Conservation (phyloP, 169 alveolate species). For the Eimeria falciformis region DNA sequence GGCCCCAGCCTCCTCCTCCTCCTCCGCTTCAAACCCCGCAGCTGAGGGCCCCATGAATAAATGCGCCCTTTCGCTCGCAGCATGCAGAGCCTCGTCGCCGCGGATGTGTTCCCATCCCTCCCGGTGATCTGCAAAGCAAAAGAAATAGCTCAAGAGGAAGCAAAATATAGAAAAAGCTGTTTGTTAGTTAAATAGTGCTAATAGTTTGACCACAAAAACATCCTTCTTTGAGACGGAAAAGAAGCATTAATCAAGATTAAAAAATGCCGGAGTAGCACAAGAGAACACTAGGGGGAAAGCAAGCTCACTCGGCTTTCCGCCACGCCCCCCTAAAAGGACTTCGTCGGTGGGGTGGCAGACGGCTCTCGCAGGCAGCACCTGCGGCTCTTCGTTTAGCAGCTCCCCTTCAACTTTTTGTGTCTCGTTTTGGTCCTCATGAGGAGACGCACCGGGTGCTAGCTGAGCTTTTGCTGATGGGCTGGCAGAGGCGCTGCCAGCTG, state of each 20-base stretch:
- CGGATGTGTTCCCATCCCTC: constrained; percentile 67
- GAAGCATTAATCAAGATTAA: not conserved
- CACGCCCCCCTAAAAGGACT: too few relatives aligned
- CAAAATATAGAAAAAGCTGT: not conserved
- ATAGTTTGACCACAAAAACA: not conserved
- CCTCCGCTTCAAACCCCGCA: not conserved
- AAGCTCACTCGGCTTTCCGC: not conserved
- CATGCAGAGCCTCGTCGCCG: not conserved
- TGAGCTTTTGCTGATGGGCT: too few relatives aligned
- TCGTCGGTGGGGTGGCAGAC: too few relatives aligned
- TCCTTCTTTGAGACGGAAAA: not conserved
- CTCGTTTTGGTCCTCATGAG: too few relatives aligned
- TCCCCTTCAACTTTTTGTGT: too few relatives aligned
- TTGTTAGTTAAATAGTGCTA: not conserved
- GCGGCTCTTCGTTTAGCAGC: too few relatives aligned
- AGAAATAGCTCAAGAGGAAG: not conserved
- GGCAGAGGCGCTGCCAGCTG: too few relatives aligned
- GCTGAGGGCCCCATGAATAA: not conserved
- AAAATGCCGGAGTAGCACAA: not conserved
- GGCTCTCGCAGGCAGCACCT: too few relatives aligned
- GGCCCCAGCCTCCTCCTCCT: constrained; percentile 21
- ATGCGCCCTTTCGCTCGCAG: not conserved
- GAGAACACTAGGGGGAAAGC: not conserved
- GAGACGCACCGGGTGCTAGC: too few relatives aligned
- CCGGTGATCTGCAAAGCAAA: constrained; percentile 11